Conservation (phyloP, 208 protist species). For the Naegleria fowleri region DNA sequence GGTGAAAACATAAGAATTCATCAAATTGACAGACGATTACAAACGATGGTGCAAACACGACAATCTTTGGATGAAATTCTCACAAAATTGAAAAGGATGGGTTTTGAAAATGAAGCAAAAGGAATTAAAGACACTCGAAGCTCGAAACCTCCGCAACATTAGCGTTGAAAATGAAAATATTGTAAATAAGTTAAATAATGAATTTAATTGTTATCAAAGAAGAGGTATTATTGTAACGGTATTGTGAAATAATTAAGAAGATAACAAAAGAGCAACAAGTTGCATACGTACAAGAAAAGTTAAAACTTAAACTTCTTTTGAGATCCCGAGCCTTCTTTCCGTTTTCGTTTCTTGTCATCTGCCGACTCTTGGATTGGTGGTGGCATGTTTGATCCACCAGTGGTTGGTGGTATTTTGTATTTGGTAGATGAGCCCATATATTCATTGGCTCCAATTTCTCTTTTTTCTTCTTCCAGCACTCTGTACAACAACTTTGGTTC, state of each 20-base stretch:
- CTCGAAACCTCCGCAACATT: neutral
- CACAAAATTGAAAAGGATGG: neutral
- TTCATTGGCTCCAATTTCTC: neutral
- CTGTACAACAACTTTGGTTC: neutral
- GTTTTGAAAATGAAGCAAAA: neutral
- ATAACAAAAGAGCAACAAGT: neutral
- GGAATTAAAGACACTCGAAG: too few relatives aligned
- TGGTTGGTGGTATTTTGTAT: neutral
- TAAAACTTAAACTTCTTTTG: constrained; percentile 60
- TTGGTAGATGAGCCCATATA: neutral
- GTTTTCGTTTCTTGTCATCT: constrained; percentile 18
- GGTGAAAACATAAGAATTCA: neutral
- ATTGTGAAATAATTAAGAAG: neutral
- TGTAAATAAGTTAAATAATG: too few relatives aligned
- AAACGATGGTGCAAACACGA: neutral
- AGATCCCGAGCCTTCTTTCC: constrained; percentile 35
- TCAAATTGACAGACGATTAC: neutral
- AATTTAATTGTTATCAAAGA: too few relatives aligned
- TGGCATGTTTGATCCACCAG: neutral
- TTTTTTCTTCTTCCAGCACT: neutral
- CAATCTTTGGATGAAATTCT: neutral
- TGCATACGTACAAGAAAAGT: neutral
- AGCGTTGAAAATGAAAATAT: neutral
- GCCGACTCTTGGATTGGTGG: neutral
- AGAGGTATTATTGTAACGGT: too few relatives aligned